These are phyloP conservation scores for Cutaneotrichosporon daszewskae DNA, from an alignment of 1,284 basidiomycete genomes.

Conservation along the genomic window DNA sequence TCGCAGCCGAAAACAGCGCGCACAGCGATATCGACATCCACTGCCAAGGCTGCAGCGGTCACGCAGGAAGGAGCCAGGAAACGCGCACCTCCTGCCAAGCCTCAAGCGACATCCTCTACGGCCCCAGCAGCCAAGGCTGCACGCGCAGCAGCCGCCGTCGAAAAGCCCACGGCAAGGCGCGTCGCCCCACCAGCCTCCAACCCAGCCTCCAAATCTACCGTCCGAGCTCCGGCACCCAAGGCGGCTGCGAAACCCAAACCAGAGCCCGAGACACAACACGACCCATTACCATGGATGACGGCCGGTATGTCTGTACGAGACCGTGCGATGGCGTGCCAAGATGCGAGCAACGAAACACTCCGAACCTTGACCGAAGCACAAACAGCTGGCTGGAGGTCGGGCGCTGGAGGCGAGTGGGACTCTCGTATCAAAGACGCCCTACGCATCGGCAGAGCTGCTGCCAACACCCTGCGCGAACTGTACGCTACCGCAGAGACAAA, in stretches of 20 bases:
- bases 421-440: no score
- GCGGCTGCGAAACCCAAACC: neutral
- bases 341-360: constrained; percentile 5
- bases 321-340: constrained; percentile 12
- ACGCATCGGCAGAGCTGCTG: no score
- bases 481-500: constrained; percentile 8
- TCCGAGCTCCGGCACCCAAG: neutral
- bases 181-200: no score
- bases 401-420: no score
- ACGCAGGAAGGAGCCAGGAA: neutral
- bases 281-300: constrained; percentile 8
- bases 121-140: neutral
- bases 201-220: no score
- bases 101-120: neutral
- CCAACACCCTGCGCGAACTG: constrained; percentile 23
- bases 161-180: no score
- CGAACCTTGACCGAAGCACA: constrained; percentile 5
- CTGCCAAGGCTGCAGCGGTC: neutral
- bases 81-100: neutral
- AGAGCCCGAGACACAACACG: no score
- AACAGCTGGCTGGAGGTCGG: constrained; percentile 2
- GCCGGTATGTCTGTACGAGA: constrained; percentile 7
- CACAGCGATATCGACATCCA: neutral
- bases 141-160: neutral
- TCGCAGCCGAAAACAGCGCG: constrained; percentile 11